Base-by-base conservation (phyloP, 345 rosid species). In the Brassica incana region DNA sequence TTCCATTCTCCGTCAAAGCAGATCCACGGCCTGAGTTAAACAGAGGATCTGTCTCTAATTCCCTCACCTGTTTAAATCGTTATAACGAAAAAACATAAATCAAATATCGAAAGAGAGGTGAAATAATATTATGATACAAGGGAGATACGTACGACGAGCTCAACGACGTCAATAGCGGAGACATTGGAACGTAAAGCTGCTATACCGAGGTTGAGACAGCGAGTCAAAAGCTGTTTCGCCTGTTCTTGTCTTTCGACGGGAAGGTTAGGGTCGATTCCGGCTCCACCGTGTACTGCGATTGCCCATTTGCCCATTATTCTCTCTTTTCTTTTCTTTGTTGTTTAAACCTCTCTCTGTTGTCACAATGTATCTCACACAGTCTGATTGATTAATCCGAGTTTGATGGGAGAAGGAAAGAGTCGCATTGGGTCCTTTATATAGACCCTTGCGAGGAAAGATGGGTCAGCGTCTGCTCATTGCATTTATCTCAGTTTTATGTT, bases 11-110 rank as follows among this genome's bases (percentile, higher is more conserved):
- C 25, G 95, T 90, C 10, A 95, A 85, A 7, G 99, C 98, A 20
- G 98, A 92, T 82, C 99, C 99, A 64, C 94, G 89, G n/a, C 98
- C 98, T 10, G 99, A 92, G 68, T 95, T 95, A 81, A 95, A 95
- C 80, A 95, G 79, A 52, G 99, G 97, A 85, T 95, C 98, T 36
- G 87, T 83, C 84, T 95, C 97, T 79, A 95, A 80, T 73, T 92
- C 98, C 70, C 88, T 86, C 48, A 95, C 94, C 99, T 95, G 69
- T 16, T 15, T 32, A 29, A 8, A 30, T 70, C 56, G 68, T 60
- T 35, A 20, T 2, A 60, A 60, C 30, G 8, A 4, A 9, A n/a
- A 25, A 5, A 61, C 15, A 60, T 60, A 60, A 61, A 27, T 14
- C 0, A 60, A 32, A 61, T 18, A 32, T 32, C 35, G 11, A 23